Conservation (phyloP, 2,329 filamentous ascomycete genomes). For the Colletotrichum orchidophilum region DNA sequence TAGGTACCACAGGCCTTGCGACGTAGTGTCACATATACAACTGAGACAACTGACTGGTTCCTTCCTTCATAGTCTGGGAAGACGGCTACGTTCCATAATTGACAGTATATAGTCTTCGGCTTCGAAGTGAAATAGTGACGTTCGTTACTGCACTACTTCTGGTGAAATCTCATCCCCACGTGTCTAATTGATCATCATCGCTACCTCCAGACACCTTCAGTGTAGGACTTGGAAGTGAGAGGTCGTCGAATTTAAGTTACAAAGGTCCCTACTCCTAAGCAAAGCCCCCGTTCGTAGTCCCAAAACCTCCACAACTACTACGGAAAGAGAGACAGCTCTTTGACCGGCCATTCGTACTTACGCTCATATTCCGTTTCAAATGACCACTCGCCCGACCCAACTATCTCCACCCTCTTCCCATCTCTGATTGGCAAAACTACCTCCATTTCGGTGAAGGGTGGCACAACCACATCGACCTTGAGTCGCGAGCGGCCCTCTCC, state of each 20-base stretch:
- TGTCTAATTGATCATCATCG: background rate
- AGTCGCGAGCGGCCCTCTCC: background rate
- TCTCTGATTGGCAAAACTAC: slow-evolving; percentile 14
- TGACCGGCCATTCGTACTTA: slow-evolving; percentile 20
- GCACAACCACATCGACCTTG: slow-evolving; percentile 21
- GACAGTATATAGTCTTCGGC: no score
- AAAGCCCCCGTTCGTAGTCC: background rate
- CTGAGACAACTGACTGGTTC: no score
- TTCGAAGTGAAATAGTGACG: no score
- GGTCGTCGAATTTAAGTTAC: background rate
- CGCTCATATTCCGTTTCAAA: background rate
- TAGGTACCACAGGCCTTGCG: no score
- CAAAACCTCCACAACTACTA: background rate
- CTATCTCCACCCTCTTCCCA: background rate
- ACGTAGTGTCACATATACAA: no score
- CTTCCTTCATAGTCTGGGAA: no score
- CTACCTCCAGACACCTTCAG: background rate
- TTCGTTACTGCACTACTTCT: background rate
- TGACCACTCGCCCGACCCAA: slow-evolving; percentile 20
- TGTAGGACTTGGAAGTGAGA: background rate
- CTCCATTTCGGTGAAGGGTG: slow-evolving; percentile 25
- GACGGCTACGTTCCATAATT: no score
- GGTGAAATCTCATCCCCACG: background rate
- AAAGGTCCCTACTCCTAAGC: background rate
- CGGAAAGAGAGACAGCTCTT: background rate